Evolutionary conservation across 345 rosid genomes (phyloP), one percentile per base, ranked within the genome.

Genomic region (Corymbia maculata): DNA sequence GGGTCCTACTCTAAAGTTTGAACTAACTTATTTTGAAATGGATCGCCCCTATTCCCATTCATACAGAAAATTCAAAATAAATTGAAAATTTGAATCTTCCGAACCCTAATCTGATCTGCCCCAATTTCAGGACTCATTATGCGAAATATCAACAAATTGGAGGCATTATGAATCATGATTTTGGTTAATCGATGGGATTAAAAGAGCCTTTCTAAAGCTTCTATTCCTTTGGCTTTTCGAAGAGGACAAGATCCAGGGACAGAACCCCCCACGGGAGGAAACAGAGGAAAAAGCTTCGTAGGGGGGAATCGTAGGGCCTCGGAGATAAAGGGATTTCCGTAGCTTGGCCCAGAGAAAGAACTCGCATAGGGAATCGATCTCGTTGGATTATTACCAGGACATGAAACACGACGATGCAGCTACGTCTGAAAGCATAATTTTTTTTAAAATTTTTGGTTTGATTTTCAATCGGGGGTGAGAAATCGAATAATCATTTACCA

Each of bases 1-100:
- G 1, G 0, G 2, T 59, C 0, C 5, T 12, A 6, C 26, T 59
- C 5, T 0, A 59, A 55, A 12, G 1, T 22, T 4, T 1, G 1
- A 22, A 9, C 4, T 10, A 21, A 55, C 9, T 0, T 12, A n/a
- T 1, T 15, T 1, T 59, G 0, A 26, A 26, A 59, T 10, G 14
- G 15, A 59, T 26, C 30, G 11, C 4, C 7, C 26, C 15, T 59
- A 26, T 11, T 11, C 11, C 26, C 12, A 26, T 5, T 0, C 15
- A 26, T 59, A 59, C 30, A 26, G 26, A 59, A 26, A 26, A 26
- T 11, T 59, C 68, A 26, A 59, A 59, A 11, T 12, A 59, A 36
- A 75, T 5, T 75, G 13, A 19, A 75, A 42, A 36, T n/a, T 36
- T 6, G 14, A 44, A 17, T 75, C 47, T 36, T 75, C 49, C 82